Evolutionary conservation across 768 basidiomycete species (phyloP).

Genomic region (Lactarius indigo): DNA sequence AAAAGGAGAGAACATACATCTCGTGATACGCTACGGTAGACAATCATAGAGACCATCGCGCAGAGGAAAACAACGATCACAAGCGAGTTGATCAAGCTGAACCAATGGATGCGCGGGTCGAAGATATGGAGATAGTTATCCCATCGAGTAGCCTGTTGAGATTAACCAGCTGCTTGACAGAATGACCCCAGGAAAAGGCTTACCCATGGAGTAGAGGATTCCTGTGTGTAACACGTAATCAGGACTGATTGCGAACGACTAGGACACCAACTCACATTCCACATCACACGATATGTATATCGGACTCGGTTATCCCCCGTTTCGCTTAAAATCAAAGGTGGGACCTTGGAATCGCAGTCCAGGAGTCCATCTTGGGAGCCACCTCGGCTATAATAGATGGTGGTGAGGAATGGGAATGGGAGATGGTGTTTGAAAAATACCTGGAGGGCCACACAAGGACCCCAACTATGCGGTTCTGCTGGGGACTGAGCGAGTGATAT

Average conservation of each 20-base stretch:
- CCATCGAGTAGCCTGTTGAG: conserved; percentile 83
- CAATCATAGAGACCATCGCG: conserved; percentile 89
- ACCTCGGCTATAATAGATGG: conserved; percentile 49
- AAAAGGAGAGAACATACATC: conserved; percentile 53
- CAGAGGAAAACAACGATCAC: conserved; percentile 91
- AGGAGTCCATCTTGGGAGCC: conserved; percentile 49
- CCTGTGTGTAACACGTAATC: conserved; percentile 39
- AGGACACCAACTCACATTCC: conserved; percentile 56
- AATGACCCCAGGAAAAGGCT: conserved; percentile 9
- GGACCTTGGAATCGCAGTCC: conserved; percentile 48
- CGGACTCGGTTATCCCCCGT: conserved; percentile 56
- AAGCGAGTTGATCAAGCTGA: conserved; percentile 88
- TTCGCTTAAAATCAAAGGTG: conserved; percentile 61
- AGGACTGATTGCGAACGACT: background rate
- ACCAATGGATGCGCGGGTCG: conserved; percentile 95
- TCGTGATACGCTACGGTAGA: conserved; percentile 79
- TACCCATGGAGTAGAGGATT: conserved; percentile 85
- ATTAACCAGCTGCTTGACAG: background rate
- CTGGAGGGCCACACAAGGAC: conserved; percentile 79
- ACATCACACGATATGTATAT: conserved; percentile 86
- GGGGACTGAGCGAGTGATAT: conserved; percentile 71
- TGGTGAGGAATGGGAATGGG: background rate
- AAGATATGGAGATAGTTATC: conserved; percentile 94
- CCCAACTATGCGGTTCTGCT: conserved; percentile 83
- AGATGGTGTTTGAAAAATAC: conserved; percentile 27